Evolutionary conservation across 73 alveolate species (phyloP).

Genomic region (Loxodes magnus): DNA sequence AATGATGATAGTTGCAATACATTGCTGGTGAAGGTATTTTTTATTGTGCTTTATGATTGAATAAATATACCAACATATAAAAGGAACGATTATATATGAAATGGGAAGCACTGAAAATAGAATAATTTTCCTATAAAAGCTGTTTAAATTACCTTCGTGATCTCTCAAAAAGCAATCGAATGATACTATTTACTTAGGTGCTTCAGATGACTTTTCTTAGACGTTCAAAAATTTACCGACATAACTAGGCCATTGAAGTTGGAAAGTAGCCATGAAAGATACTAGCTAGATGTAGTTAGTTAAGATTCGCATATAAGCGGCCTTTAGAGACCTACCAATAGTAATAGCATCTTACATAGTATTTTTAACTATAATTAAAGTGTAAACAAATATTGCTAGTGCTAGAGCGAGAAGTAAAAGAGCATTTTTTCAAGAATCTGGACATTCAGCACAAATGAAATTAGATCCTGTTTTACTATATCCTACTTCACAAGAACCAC

Average conservation of each 20-base stretch:
- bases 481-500: conserved; percentile 50
- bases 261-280: conserved; percentile 33
- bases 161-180: conserved; percentile 32
- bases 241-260: conserved; percentile 43
- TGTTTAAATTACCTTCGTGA: conserved; percentile 21
- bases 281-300: conserved; percentile 38
- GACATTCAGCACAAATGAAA: conserved; percentile 36
- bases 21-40: conserved; percentile 36
- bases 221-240: conserved; percentile 20
- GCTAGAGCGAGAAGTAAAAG: conserved; percentile 20
- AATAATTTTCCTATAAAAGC: conserved; percentile 20
- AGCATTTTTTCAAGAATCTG: conserved; percentile 13
- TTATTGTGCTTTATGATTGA: conserved; percentile 31
- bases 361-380: conserved; percentile 20
- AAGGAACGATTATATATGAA: conserved; percentile 10
- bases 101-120: conserved; percentile 28
- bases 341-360: conserved; percentile 27
- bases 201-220: conserved; percentile 18
- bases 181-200: conserved; percentile 35
- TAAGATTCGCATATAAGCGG: conserved; percentile 42
- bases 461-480: conserved; percentile 35
- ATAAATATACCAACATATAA: conserved; percentile 17
- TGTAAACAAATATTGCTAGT: conserved; percentile 8
- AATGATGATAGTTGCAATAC: no score
- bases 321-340: conserved; percentile 12